These are phyloP conservation scores for Blattamonas nauphoetae DNA, from an alignment of 78 protist species.

Conservation along the genomic window DNA sequence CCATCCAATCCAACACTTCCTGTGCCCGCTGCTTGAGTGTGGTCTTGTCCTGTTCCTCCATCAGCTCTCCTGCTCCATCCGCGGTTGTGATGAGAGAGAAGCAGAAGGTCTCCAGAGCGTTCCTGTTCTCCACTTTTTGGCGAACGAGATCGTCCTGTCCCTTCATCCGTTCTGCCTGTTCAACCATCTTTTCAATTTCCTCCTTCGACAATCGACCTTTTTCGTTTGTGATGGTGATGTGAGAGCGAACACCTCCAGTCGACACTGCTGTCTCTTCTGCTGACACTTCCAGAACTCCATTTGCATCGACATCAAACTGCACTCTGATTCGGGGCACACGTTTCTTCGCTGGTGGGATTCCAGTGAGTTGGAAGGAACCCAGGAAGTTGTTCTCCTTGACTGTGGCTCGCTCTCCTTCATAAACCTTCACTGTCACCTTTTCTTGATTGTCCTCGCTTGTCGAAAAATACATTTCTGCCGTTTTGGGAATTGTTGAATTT, in stretches of 20 bases:
- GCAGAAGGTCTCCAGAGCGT: constrained; percentile 54
- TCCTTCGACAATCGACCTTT: constrained; percentile 44
- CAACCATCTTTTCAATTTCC: constrained; percentile 84
- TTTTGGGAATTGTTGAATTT: constrained; percentile 36
- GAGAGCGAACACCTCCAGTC: not conserved
- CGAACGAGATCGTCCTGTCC: constrained; percentile 70
- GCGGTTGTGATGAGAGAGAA: not conserved
- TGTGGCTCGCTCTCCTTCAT: constrained; percentile 74
- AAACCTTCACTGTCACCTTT: constrained; percentile 51
- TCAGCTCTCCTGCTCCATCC: not conserved
- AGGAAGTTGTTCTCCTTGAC: constrained; percentile 70
- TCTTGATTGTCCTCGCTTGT: constrained; percentile 60
- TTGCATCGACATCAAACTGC: constrained; percentile 72
- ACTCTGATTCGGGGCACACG: constrained; percentile 79
- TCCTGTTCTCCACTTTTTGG: constrained; percentile 62
- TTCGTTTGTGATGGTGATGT: constrained; percentile 34
- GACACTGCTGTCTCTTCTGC: constrained; percentile 34
- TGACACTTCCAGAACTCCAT: constrained; percentile 44
- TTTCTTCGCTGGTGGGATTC: constrained; percentile 77
- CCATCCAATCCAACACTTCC: not conserved
- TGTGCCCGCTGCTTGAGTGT: not conserved
- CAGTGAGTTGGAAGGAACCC: constrained; percentile 62
- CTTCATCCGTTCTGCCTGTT: constrained; percentile 71
- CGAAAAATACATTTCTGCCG: constrained; percentile 26
- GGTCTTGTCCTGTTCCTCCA: not conserved